A percentile compares a stretch with the other conserved stretches of the same genome.
phyloP scores from a whole-genome alignment of 805 yeast species.

The Yamadazyma endophytica region DNA sequence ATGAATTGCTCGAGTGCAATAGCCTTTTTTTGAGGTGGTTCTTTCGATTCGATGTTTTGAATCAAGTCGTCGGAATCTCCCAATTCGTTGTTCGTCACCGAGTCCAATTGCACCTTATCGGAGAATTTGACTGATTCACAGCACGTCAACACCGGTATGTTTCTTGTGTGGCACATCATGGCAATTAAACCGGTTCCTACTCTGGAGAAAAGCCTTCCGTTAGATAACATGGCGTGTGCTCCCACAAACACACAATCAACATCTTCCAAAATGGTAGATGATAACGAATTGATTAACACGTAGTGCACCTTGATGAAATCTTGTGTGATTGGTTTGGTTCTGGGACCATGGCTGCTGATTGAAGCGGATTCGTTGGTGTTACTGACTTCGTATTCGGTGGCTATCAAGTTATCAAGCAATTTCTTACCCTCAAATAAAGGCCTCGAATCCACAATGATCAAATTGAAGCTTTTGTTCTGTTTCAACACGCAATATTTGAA shows the following conservation, averaged over 20 bases:
- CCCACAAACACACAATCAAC: constrained; percentile 91
- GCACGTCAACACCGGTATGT: constrained; percentile 91
- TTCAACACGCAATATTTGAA: constrained; percentile 62
- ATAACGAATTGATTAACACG: constrained; percentile 71
- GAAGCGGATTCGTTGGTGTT: constrained; percentile 13
- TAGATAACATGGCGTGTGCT: constrained; percentile 95
- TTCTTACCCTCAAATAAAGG: constrained; percentile 92
- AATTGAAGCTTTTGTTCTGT: constrained; percentile 63
- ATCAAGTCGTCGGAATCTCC: constrained; percentile 74
- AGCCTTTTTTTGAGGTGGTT: constrained; percentile 54
- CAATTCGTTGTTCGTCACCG: constrained; percentile 91
- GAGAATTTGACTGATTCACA: constrained; percentile 94
- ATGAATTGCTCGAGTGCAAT: constrained; percentile 64
- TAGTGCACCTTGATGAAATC: constrained; percentile 74
- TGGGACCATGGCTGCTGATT: constrained; percentile 12
- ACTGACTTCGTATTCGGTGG: constrained; percentile 22
- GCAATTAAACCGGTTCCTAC: constrained; percentile 95
- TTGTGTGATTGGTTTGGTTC: constrained; percentile 27
- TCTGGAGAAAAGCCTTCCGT: constrained; percentile 87
- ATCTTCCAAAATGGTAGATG: constrained; percentile 71
- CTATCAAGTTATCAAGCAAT: constrained; percentile 61
- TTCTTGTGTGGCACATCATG: constrained; percentile 81
- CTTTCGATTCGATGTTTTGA: constrained; percentile 43
- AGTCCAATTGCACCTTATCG: constrained; percentile 91
- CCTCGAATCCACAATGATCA: constrained; percentile 86